Percentiles rank a stretch among this genome's conserved stretches.
phyloP scores from a whole-genome alignment of 1,139 yeast species.

The Blastobotrys elegans region DNA sequence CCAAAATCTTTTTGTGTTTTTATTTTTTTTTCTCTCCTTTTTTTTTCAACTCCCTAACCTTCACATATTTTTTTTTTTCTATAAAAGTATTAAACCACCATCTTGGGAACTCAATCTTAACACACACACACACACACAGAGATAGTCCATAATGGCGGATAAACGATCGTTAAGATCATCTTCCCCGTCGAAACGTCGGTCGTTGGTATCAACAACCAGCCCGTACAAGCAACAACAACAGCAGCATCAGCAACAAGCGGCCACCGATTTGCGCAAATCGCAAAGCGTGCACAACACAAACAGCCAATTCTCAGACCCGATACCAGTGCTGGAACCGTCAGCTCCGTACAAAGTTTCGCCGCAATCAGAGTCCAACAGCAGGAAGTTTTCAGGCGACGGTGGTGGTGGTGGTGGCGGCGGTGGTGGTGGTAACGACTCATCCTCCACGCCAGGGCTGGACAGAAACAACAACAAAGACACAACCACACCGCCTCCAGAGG shows the following conservation, averaged over 20 bases:
- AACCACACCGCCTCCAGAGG: neutral
- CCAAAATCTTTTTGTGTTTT: neutral
- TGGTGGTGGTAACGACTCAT: neutral
- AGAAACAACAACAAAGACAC: neutral
- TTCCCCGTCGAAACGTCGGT: conserved; percentile 12
- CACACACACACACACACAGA: too few species aligned
- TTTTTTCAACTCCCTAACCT: neutral
- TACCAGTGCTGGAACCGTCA: conserved; percentile 19
- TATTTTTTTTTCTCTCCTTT: neutral
- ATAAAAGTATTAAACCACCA: neutral
- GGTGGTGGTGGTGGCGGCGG: too few species aligned
- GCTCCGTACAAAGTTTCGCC: conserved; percentile 20
- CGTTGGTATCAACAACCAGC: conserved; percentile 3
- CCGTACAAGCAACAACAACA: neutral
- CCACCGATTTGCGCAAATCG: neutral
- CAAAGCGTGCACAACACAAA: neutral
- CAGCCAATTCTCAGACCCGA: conserved; percentile 16
- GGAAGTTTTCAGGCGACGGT: neutral
- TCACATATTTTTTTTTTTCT: neutral
- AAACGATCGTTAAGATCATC: conserved; percentile 6
- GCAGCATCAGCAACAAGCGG: neutral
- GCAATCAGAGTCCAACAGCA: conserved; percentile 9
- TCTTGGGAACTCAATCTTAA: too few species aligned
- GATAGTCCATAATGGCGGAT: conserved; percentile 3
- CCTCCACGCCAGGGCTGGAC: neutral